These are phyloP conservation scores for Skeletonema grethae DNA, from an alignment of 108 stramenopile genomes.

Conservation along the genomic window DNA sequence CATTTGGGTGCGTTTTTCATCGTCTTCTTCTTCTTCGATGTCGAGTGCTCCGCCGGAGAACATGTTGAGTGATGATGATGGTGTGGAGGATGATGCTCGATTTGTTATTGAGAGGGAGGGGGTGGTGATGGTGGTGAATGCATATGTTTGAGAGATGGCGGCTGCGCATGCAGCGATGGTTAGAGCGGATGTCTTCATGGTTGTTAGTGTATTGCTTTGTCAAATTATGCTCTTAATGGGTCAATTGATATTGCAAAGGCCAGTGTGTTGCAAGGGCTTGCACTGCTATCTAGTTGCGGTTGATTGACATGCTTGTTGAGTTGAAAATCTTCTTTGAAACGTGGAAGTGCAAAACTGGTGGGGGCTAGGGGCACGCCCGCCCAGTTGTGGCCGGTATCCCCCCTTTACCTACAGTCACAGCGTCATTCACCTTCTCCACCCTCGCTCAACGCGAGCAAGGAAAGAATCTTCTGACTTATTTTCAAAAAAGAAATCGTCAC, in stretches of 20 bases:
- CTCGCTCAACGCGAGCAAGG: neutral
- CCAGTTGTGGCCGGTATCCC: too few species aligned
- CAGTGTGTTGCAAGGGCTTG: too few species aligned
- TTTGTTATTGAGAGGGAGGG: conserved; percentile 6
- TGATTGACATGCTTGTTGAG: neutral
- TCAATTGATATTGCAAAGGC: too few species aligned
- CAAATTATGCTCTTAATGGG: neutral
- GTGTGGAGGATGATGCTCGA: neutral
- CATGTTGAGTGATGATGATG: conserved; percentile 50
- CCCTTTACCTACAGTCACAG: too few species aligned
- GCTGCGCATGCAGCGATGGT: conserved; percentile 31
- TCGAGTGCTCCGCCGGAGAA: conserved; percentile 72
- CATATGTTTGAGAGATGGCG: conserved; percentile 29
- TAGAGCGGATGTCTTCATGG: conserved; percentile 39
- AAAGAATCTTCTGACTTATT: neutral
- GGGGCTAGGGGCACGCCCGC: too few species aligned
- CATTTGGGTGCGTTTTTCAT: conserved; percentile 65
- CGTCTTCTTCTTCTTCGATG: conserved; percentile 70
- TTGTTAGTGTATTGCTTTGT: neutral
- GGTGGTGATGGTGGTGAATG: conserved; percentile 14
- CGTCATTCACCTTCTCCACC: too few species aligned
- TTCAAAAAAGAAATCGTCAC: neutral
- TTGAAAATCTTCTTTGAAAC: neutral
- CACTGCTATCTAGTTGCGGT: too few species aligned
- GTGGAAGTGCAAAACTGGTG: neutral